A percentile compares a stretch with the other conserved stretches of the same genome.
Conservation (phyloP, 2,329 filamentous ascomycete species). For the Pseudogymnoascus sp. region DNA sequence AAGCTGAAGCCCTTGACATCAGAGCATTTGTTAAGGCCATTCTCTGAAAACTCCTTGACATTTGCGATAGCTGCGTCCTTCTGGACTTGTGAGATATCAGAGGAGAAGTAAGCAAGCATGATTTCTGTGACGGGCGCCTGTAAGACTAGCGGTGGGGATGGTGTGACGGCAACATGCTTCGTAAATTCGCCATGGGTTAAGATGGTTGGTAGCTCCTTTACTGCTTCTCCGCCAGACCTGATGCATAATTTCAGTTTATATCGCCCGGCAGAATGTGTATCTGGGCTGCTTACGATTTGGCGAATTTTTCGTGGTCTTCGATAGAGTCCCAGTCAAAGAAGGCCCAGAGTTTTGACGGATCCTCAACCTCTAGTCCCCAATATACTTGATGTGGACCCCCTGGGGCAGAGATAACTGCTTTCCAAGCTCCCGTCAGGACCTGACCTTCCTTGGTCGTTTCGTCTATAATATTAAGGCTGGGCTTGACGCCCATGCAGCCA, state of each 20-base stretch:
- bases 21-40: slow-evolving; percentile 10
- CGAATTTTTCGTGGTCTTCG: slow-evolving; percentile 20
- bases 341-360: slow-evolving; percentile 18
- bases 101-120: slow-evolving; percentile 1
- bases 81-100: not conserved
- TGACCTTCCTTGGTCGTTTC: slow-evolving; percentile 16
- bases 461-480: slow-evolving; percentile 18
- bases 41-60: not conserved
- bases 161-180: slow-evolving; percentile 18
- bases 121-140: slow-evolving; percentile 14
- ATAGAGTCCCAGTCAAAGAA: slow-evolving; percentile 24
- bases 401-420: slow-evolving; percentile 12
- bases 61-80: not conserved
- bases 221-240: slow-evolving; percentile 16
- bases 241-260: not conserved
- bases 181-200: slow-evolving; percentile 16
- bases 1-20: slow-evolving; percentile 16
- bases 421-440: slow-evolving; percentile 14
- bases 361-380: slow-evolving; percentile 19
- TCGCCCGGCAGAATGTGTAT: not conserved
- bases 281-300: slow-evolving; percentile 15
- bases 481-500: slow-evolving; percentile 18
- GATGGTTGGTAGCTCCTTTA: slow-evolving; percentile 17
- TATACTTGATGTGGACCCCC: slow-evolving; percentile 18
- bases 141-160: slow-evolving; percentile 14